Evolutionary conservation across 345 rosid species (phyloP), one percentile per base, ranked within the genome.

Genomic region (Lepidium didymum): DNA sequence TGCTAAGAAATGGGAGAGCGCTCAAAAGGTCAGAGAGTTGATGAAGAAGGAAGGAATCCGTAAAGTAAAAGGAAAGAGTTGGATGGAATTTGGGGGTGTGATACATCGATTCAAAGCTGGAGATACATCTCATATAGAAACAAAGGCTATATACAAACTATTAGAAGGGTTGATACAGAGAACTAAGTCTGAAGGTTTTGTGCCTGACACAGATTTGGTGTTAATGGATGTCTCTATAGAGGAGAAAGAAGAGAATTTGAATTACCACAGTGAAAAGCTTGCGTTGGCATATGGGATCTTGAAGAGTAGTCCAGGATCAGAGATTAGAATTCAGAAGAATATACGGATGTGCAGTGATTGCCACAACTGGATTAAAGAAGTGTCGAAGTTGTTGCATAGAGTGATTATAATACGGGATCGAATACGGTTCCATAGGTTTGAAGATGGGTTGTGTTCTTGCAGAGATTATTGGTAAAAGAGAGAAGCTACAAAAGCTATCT

Each of bases 181-280:
- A 40, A 76, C 84, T 0, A 86, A 81, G 81, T 68, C 67, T 71
- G 83, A 79, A n/a, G 98, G 92, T 7, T 92, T 80, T 69, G 79
- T 81, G 41, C 82, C 87, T 23, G 69, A 76, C 8, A 83, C 84
- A 0, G 95, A 86, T 21, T 77, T 89, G 84, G 98, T 86, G 72
- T 72, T 83, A 77, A 87, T 92, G 96, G 96, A 92, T 79, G 83
- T 86, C 1, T 85, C 89, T 8, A 91, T 87, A 67, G 96, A 89
- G 78, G 96, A 92, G 79, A 92, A 82, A 76, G 92, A 89, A 50
- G 89, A 68, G 73, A 89, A 87, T 55, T 68, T 89, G 83, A 69
- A 69, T 69, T 71, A 72, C 69, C 98, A 89, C 36, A 89, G 96
- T 61, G 96, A 92, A 57, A 92, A 89, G 79, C 69, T 92, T 33